These are phyloP conservation scores for Kwoniella bestiolae DNA, from an alignment of 768 basidiomycete species.

Conservation along the genomic window DNA sequence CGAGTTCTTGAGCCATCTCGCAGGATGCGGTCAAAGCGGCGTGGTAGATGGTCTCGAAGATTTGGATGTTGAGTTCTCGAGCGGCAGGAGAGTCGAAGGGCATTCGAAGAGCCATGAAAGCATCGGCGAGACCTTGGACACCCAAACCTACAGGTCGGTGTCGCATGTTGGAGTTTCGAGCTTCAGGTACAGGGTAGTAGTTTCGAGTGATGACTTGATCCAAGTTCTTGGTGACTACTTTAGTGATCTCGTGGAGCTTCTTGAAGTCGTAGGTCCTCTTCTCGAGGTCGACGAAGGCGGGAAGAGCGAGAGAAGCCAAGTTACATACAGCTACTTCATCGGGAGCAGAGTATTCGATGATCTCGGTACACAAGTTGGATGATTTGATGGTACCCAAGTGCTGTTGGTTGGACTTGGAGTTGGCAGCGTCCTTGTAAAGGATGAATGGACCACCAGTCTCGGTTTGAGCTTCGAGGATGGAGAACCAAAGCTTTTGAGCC, in stretches of 20 bases:
- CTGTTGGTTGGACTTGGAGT: slow-evolving; percentile 97
- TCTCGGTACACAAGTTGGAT: slow-evolving; percentile 98
- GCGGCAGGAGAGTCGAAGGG: slow-evolving; percentile 91
- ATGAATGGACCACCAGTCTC: slow-evolving; percentile 99
- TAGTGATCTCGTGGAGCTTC: slow-evolving; percentile 89
- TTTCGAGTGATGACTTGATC: slow-evolving; percentile 68
- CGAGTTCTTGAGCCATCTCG: slow-evolving; percentile 78
- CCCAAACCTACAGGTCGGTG: slow-evolving; percentile 97
- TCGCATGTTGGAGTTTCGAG: slow-evolving; percentile 90
- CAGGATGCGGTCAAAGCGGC: slow-evolving; percentile 86
- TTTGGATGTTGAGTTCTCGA: slow-evolving; percentile 85
- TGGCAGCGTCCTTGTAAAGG: slow-evolving; percentile 96
- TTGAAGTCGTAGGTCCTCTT: slow-evolving; percentile 80
- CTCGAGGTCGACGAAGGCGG: slow-evolving; percentile 81
- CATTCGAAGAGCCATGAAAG: slow-evolving; percentile 96
- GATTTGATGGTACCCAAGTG: slow-evolving; percentile 99
- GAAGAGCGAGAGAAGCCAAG: slow-evolving; percentile 92
- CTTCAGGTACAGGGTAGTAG: slow-evolving; percentile 92
- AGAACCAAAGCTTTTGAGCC: slow-evolving; percentile 98
- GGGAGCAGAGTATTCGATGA: slow-evolving; percentile 95
- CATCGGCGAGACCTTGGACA: slow-evolving; percentile 95
- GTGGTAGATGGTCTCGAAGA: slow-evolving; percentile 99
- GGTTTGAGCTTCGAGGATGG: slow-evolving; percentile 92
- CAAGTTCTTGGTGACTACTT: slow-evolving; percentile 89
- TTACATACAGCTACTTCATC: slow-evolving; percentile 99